These are phyloP conservation scores for Priceomyces melissophilus DNA, from an alignment of 805 yeast genomes.

Conservation along the genomic window DNA sequence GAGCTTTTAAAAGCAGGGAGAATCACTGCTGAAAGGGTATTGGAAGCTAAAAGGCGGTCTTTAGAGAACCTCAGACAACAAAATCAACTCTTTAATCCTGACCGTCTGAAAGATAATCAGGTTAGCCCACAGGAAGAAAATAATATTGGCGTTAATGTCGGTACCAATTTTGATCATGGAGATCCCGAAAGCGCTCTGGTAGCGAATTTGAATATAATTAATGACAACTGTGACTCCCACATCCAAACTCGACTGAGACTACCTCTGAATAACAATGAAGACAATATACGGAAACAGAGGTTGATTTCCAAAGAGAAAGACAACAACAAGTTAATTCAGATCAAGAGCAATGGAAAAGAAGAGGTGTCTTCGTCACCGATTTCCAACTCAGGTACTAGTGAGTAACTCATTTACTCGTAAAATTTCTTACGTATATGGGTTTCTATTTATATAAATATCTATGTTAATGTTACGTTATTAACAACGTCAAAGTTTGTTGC, in stretches of 20 bases:
- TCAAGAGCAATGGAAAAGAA: slow-evolving; percentile 19
- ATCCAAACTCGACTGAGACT: no score
- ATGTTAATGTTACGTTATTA: slow-evolving; percentile 2
- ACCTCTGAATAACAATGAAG: slow-evolving; percentile 1
- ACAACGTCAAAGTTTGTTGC: slow-evolving; percentile 26
- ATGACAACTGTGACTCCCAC: slow-evolving; percentile 9
- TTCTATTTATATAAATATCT: not conserved
- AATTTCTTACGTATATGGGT: not conserved
- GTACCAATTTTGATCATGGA: slow-evolving; percentile 1
- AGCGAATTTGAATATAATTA: slow-evolving; percentile 6
- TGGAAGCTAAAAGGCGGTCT: slow-evolving; percentile 10
- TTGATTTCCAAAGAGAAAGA: slow-evolving; percentile 21
- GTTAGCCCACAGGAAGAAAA: slow-evolving; percentile 5
- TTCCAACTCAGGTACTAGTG: slow-evolving; percentile 4
- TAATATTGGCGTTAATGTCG: not conserved
- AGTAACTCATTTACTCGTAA: not conserved
- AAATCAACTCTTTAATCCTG: slow-evolving; percentile 5
- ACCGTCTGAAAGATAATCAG: slow-evolving; percentile 4
- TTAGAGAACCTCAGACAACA: slow-evolving; percentile 15
- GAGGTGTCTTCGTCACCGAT: slow-evolving; percentile 20
- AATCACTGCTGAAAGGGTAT: slow-evolving; percentile 13
- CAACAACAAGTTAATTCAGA: slow-evolving; percentile 20
- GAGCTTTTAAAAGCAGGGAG: slow-evolving; percentile 42
- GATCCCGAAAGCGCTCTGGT: slow-evolving; percentile 5
- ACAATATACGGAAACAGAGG: slow-evolving; percentile 23